Conservation (phyloP, 2,329 filamentous ascomycete species). For the Mycocentrospora acerina region DNA sequence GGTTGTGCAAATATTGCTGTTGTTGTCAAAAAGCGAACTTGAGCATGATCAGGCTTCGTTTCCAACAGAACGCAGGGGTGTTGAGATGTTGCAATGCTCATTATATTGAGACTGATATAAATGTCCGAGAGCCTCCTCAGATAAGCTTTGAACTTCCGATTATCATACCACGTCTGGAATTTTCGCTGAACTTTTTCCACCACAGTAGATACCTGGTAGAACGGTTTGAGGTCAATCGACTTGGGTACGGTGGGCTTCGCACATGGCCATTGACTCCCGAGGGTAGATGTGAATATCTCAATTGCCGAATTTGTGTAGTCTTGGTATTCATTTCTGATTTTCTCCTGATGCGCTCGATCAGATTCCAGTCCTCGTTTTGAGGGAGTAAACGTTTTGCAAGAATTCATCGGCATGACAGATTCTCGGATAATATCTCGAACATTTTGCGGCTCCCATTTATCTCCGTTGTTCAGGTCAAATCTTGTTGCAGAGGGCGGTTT, state of each 20-base stretch:
- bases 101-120: slow-evolving; percentile 8
- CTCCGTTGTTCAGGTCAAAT: too few relatives aligned
- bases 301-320: too few relatives aligned
- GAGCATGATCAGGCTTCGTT: background rate
- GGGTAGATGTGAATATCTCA: too few relatives aligned
- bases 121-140: slow-evolving; percentile 16
- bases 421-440: too few relatives aligned
- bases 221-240: slow-evolving; percentile 5
- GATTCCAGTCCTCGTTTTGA: too few relatives aligned
- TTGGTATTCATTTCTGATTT: too few relatives aligned
- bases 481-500: too few relatives aligned
- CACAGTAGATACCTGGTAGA: slow-evolving; percentile 10
- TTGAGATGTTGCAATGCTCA: background rate
- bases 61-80: background rate
- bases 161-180: slow-evolving; percentile 34
- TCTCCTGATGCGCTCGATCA: too few relatives aligned
- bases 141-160: slow-evolving; percentile 43
- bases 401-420: too few relatives aligned
- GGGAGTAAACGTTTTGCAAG: too few relatives aligned
- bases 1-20: slow-evolving; percentile 10
- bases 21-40: slow-evolving; percentile 3
- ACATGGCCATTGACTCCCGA: slow-evolving; percentile 29
- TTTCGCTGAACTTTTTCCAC: slow-evolving; percentile 15
- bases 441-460: too few relatives aligned
- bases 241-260: slow-evolving; percentile 9